phyloP scores from a whole-genome alignment of 1,284 basidiomycete species.

The Inonotus obliquus region DNA sequence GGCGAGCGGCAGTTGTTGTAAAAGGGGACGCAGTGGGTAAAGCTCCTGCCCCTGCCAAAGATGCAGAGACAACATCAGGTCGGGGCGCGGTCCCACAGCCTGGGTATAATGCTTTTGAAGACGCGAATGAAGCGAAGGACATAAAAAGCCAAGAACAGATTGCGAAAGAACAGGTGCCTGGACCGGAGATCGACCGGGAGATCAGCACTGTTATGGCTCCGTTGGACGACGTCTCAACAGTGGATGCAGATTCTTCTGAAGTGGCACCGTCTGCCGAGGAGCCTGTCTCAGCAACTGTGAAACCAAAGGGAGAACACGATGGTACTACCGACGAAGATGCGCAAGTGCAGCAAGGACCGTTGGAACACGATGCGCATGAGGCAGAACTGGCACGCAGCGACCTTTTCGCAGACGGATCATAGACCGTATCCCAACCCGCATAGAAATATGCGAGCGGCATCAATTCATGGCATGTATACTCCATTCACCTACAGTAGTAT shows the following conservation, averaged over 20 bases:
- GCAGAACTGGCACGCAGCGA: constrained; percentile 17
- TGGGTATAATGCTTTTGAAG: constrained; percentile 20
- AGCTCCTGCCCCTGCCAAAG: constrained; percentile 1
- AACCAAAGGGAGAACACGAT: not conserved
- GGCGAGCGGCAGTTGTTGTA: constrained; percentile 18
- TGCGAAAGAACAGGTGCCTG: constrained; percentile 8
- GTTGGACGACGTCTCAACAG: not conserved
- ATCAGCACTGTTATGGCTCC: constrained; percentile 16
- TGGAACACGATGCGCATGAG: constrained; percentile 18
- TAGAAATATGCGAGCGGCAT: not conserved
- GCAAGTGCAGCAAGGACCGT: not conserved
- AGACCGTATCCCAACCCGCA: not conserved
- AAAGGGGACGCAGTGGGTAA: constrained; percentile 12
- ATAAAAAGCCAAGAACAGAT: constrained; percentile 5
- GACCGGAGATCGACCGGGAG: constrained; percentile 14
- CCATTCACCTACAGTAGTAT: not conserved
- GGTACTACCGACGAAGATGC: not conserved
- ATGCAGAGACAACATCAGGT: constrained; percentile 14
- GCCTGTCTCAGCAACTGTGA: not conserved
- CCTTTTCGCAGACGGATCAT: constrained; percentile 14
- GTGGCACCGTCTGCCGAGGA: not conserved
- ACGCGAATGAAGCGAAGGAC: constrained; percentile 12
- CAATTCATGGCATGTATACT: not conserved
- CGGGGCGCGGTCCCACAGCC: constrained; percentile 16
- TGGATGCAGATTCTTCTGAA: not conserved